Percentiles rank a stretch among this genome's conserved stretches.
These are phyloP conservation scores for Graphiopsis chlorocephala DNA, from an alignment of 2,329 filamentous ascomycete species.

Conservation along the genomic window DNA sequence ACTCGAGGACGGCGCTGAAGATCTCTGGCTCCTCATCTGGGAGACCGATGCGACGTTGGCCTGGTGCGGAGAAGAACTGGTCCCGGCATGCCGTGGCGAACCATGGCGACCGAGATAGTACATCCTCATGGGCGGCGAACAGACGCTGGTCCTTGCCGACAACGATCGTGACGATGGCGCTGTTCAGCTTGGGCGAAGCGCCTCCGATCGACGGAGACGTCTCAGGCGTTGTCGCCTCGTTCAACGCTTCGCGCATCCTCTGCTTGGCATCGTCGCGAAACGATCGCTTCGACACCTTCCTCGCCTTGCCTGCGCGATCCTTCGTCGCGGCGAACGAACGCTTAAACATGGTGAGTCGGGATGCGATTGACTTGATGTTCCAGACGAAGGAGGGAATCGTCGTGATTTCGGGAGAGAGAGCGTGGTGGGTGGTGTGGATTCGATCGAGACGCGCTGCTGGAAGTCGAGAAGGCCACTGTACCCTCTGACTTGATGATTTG, in stretches of 20 bases:
- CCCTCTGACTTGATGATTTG: slow-evolving; percentile 24
- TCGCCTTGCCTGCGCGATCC: slow-evolving; percentile 84
- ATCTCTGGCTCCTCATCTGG: slow-evolving; percentile 82
- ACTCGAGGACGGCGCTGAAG: slow-evolving; percentile 91
- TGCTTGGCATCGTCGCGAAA: slow-evolving; percentile 76
- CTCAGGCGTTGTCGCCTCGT: slow-evolving; percentile 49
- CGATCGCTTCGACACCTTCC: slow-evolving; percentile 72
- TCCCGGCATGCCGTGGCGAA: slow-evolving; percentile 62
- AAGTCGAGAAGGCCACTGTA: slow-evolving; percentile 46
- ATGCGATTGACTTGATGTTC: neutral
- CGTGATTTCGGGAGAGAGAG: slow-evolving; percentile 43
- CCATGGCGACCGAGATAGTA: slow-evolving; percentile 80
- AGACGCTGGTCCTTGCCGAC: slow-evolving; percentile 81
- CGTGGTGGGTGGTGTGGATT: slow-evolving; percentile 31
- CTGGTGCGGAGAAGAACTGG: slow-evolving; percentile 64
- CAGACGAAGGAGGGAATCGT: slow-evolving; percentile 22
- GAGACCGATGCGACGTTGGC: slow-evolving; percentile 73
- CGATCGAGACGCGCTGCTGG: slow-evolving; percentile 52
- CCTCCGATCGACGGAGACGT: slow-evolving; percentile 35
- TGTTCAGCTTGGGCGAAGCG: slow-evolving; percentile 53
- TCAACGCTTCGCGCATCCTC: slow-evolving; percentile 83
- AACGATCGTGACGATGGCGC: slow-evolving; percentile 80
- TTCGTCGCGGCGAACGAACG: slow-evolving; percentile 80
- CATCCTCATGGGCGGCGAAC: slow-evolving; percentile 93
- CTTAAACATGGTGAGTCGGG: slow-evolving; percentile 72